These are phyloP conservation scores for Taphrina communis DNA, from an alignment of 1,139 yeast species.

Conservation along the genomic window DNA sequence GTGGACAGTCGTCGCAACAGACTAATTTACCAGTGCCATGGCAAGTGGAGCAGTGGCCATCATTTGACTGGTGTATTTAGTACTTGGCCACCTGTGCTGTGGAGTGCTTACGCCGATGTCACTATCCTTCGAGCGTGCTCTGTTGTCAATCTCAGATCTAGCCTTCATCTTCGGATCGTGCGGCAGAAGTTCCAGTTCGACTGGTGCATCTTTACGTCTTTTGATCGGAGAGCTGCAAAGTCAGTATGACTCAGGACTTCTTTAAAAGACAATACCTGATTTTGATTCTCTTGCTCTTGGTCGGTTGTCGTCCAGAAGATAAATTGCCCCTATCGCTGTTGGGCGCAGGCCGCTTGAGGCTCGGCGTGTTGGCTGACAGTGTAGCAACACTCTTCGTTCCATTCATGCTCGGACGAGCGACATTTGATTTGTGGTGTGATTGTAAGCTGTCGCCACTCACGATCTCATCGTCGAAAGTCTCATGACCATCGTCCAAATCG, in stretches of 20 bases:
- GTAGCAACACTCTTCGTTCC: not conserved
- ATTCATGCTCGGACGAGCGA: not conserved
- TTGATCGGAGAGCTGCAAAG: slow-evolving; percentile 18
- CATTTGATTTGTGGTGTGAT: not conserved
- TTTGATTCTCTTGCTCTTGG: slow-evolving; percentile 34
- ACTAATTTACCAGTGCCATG: slow-evolving; percentile 86
- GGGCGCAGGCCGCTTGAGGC: slow-evolving; percentile 11
- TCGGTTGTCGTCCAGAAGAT: not conserved
- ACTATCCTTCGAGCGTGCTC: slow-evolving; percentile 24
- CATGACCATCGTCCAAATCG: slow-evolving; percentile 11
- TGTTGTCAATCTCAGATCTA: slow-evolving; percentile 12
- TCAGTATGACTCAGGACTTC: not conserved
- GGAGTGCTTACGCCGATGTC: slow-evolving; percentile 18
- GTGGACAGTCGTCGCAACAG: slow-evolving; percentile 93
- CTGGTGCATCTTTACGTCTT: slow-evolving; percentile 13
- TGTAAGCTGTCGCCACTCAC: not conserved
- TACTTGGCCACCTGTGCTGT: no score
- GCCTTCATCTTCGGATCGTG: slow-evolving; percentile 15
- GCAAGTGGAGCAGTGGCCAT: slow-evolving; percentile 87
- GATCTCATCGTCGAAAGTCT: not conserved
- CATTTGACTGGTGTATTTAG: slow-evolving; percentile 56
- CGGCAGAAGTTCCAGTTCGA: slow-evolving; percentile 31
- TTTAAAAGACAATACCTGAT: slow-evolving; percentile 9
- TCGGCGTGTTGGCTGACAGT: not conserved
- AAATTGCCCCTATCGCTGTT: slow-evolving; percentile 2